Evolutionary conservation across 1,284 basidiomycete genomes (phyloP), one percentile per base, ranked within the genome.

Genomic region (Moesziomyces globuligerus): DNA sequence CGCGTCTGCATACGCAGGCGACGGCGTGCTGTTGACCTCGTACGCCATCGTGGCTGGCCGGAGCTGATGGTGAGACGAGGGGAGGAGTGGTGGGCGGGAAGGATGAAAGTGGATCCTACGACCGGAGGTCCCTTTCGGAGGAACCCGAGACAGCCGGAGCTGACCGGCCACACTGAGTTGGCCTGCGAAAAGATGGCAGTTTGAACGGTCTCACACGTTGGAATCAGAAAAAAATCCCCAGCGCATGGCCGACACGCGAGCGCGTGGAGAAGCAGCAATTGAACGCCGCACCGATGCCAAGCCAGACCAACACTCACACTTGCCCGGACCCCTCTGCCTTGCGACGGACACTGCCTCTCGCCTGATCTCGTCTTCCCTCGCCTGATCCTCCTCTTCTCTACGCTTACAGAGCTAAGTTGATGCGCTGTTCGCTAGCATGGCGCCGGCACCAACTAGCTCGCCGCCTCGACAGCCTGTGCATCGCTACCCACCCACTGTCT

Each of bases 1-100:
- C 6, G 56, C 20, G 24, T 75, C 70, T 21, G 61, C n/a, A 25
- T 67, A 72, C 15, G 52, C 71, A 13, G 73, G 73, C 34, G 53
- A 40, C 3, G 57, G 61, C 1, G 47, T 39, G 17, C 13, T 43
- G 32, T 64, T 70, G 48, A 64, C 66, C 32, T 44, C 37, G 55
- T 55, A 65, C n/a, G 54, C 28, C 62, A 65, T 58, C 20, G 20
- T n/a, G 7, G 20, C 37, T 17, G 18, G 7, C 17, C 11, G 10
- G 28, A 21, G 7, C 32, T 6, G 26, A 18, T 21, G 18, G 42
- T 37, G 45, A 34, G 26, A 17, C 23, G 37, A 26, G 37, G 25
- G 20, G 4, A 29, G 28, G 6, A n/a, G 15, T 45, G 18, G 21
- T 39, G 9, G 9, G 13, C 15, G 17, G 32, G 32, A 17, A 17